phyloP scores from a whole-genome alignment of 2,329 filamentous ascomycete species.

The Apiospora phragmitis region DNA sequence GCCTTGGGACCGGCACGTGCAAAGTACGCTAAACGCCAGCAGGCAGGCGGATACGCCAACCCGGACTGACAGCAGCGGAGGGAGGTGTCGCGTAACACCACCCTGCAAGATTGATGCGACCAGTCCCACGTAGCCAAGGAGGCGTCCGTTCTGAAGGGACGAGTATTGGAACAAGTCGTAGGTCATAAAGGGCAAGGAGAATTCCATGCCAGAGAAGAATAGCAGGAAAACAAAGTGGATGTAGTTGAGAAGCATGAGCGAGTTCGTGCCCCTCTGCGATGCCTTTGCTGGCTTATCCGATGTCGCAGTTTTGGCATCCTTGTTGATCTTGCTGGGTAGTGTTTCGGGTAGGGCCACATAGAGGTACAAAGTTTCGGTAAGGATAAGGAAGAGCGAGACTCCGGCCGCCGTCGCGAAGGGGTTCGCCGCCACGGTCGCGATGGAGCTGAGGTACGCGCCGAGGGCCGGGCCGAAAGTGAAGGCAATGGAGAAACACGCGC shows the following conservation, averaged over 20 bases:
- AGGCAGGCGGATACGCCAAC: constrained; percentile 78
- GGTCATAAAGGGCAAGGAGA: constrained; percentile 95
- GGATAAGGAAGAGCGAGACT: constrained; percentile 81
- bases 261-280: constrained; percentile 67
- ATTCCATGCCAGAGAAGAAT: constrained; percentile 98
- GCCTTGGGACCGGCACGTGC: constrained; percentile 64
- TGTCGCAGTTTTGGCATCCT: constrained; percentile 23
- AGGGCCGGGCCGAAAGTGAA: constrained; percentile 96
- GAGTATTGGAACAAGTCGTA: constrained; percentile 88
- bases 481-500: constrained; percentile 93
- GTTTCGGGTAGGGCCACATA: constrained; percentile 88
- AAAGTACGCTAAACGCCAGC: constrained; percentile 77
- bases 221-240: constrained; percentile 90
- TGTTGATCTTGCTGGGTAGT: constrained; percentile 57
- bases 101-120: constrained; percentile 92
- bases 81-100: constrained; percentile 81
- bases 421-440: constrained; percentile 79
- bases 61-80: constrained; percentile 78
- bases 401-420: constrained; percentile 92
- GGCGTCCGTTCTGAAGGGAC: constrained; percentile 76
- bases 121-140: constrained; percentile 89
- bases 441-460: constrained; percentile 79
- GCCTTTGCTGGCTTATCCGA: constrained; percentile 25
- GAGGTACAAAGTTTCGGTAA: constrained; percentile 84
- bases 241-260: constrained; percentile 76